Conservation (phyloP, 805 yeast species). For the Kodamaea restingae region DNA sequence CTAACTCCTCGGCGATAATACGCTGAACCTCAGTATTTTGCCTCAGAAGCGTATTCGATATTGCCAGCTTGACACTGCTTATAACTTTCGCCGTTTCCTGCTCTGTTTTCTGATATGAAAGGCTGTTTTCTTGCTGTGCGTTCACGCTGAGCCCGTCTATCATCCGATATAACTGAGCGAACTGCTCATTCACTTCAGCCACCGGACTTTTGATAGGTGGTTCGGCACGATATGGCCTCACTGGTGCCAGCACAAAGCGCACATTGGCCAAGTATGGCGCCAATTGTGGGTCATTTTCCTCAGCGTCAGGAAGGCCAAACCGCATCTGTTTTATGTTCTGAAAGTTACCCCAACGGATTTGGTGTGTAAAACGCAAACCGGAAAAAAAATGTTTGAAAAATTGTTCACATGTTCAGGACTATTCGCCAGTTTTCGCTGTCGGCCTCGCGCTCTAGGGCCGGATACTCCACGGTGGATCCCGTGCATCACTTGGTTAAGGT, state of each 20-base stretch:
- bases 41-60: constrained; percentile 1
- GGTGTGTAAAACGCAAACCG: constrained; percentile 9
- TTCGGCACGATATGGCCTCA: too few species aligned
- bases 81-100: too few species aligned
- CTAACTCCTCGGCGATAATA: constrained; percentile 9
- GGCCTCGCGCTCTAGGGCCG: constrained; percentile 41
- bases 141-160: neutral
- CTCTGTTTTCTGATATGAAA: too few species aligned
- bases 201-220: neutral
- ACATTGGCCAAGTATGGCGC: neutral
- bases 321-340: constrained; percentile 1
- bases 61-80: neutral
- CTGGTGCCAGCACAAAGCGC: neutral
- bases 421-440: constrained; percentile 34
- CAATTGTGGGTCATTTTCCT: neutral
- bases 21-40: constrained; percentile 11
- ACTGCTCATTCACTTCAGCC: neutral
- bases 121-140: too few species aligned
- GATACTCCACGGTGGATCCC: constrained; percentile 73
- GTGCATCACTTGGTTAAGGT: constrained; percentile 86
- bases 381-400: constrained; percentile 1
- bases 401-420: constrained; percentile 14
- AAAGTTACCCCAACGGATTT: neutral
- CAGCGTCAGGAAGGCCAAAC: neutral
- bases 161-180: neutral